A percentile compares a stretch with the other conserved stretches of the same genome.
These are phyloP conservation scores for Populus tomentosa DNA, from an alignment of 441 rosid genomes.

Conservation along the genomic window DNA sequence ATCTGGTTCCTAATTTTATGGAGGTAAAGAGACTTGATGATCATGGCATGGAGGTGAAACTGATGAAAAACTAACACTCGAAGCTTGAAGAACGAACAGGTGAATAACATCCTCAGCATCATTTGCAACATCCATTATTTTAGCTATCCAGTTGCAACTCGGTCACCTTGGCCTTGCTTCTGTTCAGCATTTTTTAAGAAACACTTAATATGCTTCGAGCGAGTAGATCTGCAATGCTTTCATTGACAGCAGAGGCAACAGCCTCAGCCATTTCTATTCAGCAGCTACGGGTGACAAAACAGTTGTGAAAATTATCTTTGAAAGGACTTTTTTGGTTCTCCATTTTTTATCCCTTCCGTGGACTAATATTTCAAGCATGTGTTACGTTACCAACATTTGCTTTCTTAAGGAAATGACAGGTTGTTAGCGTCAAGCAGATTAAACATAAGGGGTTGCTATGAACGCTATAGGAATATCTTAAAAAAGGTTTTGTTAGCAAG, in stretches of 20 bases:
- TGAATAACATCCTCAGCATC: conserved; percentile 18
- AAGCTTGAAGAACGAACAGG: not conserved
- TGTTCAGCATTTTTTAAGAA: conserved; percentile 11
- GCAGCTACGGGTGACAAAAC: too few species aligned
- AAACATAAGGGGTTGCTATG: too few species aligned
- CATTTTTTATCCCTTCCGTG: too few species aligned
- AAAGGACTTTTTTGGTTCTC: too few species aligned
- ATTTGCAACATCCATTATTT: conserved; percentile 14
- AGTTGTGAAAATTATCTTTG: too few species aligned
- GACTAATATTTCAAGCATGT: too few species aligned
- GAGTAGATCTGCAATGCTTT: conserved; percentile 13
- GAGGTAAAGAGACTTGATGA: not conserved
- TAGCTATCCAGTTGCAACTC: not conserved
- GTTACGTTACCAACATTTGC: too few species aligned
- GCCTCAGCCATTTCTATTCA: conserved; percentile 10
- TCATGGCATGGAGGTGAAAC: conserved; percentile 2
- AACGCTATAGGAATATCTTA: too few species aligned
- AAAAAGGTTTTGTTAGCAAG: too few species aligned
- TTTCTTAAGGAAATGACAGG: too few species aligned
- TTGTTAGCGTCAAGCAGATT: too few species aligned
- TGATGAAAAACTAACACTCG: not conserved
- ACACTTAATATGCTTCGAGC: conserved; percentile 11
- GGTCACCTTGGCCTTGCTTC: not conserved
- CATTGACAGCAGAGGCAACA: conserved; percentile 7
- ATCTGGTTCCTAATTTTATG: not conserved